Evolutionary conservation across 2,329 filamentous ascomycete genomes (phyloP).

Genomic region (Rachicladosporium sp.): DNA sequence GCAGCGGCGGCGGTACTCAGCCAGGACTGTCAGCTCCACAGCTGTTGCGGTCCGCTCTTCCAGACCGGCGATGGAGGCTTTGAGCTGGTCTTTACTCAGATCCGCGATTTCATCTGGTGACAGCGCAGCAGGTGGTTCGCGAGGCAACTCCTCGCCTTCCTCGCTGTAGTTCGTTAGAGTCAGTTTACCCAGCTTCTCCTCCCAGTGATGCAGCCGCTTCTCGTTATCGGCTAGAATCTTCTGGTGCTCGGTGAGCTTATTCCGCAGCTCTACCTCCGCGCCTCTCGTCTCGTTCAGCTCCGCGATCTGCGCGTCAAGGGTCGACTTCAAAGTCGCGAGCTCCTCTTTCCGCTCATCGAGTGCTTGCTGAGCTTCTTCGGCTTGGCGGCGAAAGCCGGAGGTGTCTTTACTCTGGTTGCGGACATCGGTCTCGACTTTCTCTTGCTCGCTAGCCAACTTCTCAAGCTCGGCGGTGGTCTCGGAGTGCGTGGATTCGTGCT

Average conservation of each 20-base stretch:
- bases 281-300: conserved; percentile 84
- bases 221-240: conserved; percentile 80
- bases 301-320: conserved; percentile 72
- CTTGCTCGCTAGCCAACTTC: conserved; percentile 57
- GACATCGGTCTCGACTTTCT: conserved; percentile 67
- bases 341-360: conserved; percentile 70
- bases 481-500: conserved; percentile 70
- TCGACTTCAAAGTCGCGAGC: conserved; percentile 64
- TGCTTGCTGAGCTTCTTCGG: conserved; percentile 67
- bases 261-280: conserved; percentile 92
- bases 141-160: conserved; percentile 42
- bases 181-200: conserved; percentile 79
- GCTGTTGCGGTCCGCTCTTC: conserved; percentile 73
- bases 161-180: conserved; percentile 61
- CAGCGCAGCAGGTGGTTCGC: conserved; percentile 60
- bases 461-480: conserved; percentile 73
- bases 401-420: conserved; percentile 64
- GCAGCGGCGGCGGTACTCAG: conserved; percentile 76
- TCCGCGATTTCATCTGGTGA: conserved; percentile 57
- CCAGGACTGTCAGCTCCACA: conserved; percentile 78
- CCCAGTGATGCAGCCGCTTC: conserved; percentile 72
- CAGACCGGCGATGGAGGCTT: conserved; percentile 52
- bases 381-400: conserved; percentile 57
- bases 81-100: conserved; percentile 50
- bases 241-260: conserved; percentile 92